phyloP scores from a whole-genome alignment of 1,139 yeast genomes.

The Eremothecium sinecaudum region DNA sequence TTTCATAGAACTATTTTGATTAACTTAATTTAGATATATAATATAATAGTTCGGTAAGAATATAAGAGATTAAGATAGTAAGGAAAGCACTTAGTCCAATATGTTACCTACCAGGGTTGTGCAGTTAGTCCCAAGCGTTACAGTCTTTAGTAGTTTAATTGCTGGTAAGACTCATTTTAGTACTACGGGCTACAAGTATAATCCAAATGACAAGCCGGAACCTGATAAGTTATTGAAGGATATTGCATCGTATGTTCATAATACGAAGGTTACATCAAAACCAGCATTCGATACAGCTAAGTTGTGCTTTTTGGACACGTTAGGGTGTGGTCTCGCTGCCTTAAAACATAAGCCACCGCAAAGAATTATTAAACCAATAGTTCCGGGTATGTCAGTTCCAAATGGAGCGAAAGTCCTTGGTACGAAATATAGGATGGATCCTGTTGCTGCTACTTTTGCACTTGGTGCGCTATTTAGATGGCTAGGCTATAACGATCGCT shows the following conservation, averaged over 20 bases:
- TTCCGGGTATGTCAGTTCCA: conserved; percentile 46
- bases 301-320: conserved; percentile 44
- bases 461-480: conserved; percentile 50
- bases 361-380: conserved; percentile 43
- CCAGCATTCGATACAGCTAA: conserved; percentile 46
- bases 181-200: neutral
- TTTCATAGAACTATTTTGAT: too few species aligned
- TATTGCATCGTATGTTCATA: conserved; percentile 44
- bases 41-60: too few species aligned
- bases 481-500: conserved; percentile 54
- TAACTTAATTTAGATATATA: too few species aligned
- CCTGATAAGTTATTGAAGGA: conserved; percentile 42
- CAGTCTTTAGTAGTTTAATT: neutral
- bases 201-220: conserved; percentile 34
- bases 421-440: conserved; percentile 42
- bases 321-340: conserved; percentile 56
- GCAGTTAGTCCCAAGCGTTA: too few species aligned
- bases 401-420: conserved; percentile 48
- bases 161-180: neutral
- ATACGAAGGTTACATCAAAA: conserved; percentile 37
- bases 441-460: conserved; percentile 48
- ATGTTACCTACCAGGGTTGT: too few species aligned
- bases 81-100: too few species aligned
- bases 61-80: too few species aligned
- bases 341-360: conserved; percentile 44